Evolutionary conservation across 257 asterid genomes (phyloP).

Genomic region (Lithospermum erythrorhizon): DNA sequence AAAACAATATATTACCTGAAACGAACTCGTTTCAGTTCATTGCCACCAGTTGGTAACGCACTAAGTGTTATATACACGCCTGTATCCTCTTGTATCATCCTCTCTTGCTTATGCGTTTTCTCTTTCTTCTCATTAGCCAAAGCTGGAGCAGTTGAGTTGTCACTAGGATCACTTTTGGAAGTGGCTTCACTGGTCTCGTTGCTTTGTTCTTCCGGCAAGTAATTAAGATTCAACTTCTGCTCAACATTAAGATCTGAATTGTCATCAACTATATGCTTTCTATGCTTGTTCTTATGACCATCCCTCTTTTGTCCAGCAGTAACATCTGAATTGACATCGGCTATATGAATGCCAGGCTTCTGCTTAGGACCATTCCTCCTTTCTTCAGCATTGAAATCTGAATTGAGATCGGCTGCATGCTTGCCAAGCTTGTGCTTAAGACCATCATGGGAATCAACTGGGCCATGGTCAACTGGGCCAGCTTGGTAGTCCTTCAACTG

Average conservation of each 20-base stretch:
- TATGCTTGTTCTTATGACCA: constrained; percentile 1
- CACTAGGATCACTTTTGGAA: constrained; percentile 31
- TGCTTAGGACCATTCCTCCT: neutral
- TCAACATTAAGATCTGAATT: constrained; percentile 16
- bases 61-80: constrained; percentile 69
- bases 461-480: no score
- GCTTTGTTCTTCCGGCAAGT: constrained; percentile 33
- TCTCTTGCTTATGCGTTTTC: constrained; percentile 40
- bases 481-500: no score
- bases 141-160: constrained; percentile 22
- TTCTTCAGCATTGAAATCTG: neutral
- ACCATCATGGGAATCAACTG: no score
- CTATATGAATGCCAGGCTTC: neutral
- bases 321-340: neutral
- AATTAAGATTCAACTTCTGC: constrained; percentile 14
- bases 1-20: constrained; percentile 58
- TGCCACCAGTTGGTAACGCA: constrained; percentile 46
- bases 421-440: neutral
- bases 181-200: constrained; percentile 23
- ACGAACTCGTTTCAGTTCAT: constrained; percentile 78
- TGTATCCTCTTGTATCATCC: constrained; percentile 55
- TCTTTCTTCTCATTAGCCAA: constrained; percentile 31
- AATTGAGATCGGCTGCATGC: neutral
- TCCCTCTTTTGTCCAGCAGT: neutral
- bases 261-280: neutral